Evolutionary conservation across 2,329 filamentous ascomycete genomes (phyloP), one percentile per base, ranked within the genome.

Genomic region (Didymella exigua): DNA sequence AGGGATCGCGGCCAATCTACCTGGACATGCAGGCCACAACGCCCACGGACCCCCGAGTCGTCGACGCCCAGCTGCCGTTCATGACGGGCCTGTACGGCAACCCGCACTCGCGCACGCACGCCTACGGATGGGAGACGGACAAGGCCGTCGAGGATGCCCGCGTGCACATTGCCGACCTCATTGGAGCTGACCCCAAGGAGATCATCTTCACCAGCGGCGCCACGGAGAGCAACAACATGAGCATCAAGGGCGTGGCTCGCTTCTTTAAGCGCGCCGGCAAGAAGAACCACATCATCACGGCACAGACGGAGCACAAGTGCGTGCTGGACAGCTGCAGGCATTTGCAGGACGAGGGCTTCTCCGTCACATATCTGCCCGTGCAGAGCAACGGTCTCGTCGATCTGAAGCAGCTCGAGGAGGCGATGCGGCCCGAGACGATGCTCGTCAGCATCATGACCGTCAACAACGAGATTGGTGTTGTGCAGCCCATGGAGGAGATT

Each of bases 201-300:
- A 98, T 99, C 63, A 96, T 99, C 68, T 98, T 99, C 78, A 99
- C 95, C 6, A 97, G 93, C 69, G 95, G 95, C 50, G 95, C 95
- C 14, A 99, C 95, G 0, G 95, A 99, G 80, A 97, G 92, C 74
- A 99, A 99, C 79, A 99, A 99, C 71, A 99, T 99, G 95, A 96
- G 92, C 77, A 91, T 99, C 80, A 99, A 99, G 80, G 95, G 95
- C 61, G 93, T 99, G 8, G 93, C 95, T 18, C 85, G 93, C 60
- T 99, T 99, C 79, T 97, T 97, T 74, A 92, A 91, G 63, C 86
- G 91, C 54, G 87, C 86, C 2, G 93, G 92, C 68, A 97, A 97
- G 86, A 98, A 98, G 86, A 96, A 90, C 79, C 95, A 99, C 77
- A 93, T 99, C 71, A 92, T 99, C 76, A 99, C 95, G 21, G 91